A percentile compares a stretch with the other conserved stretches of the same genome.
phyloP scores from a whole-genome alignment of 768 basidiomycete species.

The Pleurotus citrinopileatus region DNA sequence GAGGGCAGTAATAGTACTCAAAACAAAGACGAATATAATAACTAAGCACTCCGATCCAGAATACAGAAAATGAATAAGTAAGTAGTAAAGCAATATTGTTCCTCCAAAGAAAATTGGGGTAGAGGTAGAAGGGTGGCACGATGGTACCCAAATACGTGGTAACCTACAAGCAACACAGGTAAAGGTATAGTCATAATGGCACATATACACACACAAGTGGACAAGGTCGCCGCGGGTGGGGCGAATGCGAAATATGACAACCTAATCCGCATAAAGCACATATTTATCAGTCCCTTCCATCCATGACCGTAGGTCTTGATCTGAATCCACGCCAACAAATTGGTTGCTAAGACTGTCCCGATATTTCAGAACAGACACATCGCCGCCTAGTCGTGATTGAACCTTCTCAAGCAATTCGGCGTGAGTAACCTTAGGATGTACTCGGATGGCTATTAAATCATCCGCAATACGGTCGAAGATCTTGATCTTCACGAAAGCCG shows the following conservation, averaged over 20 bases:
- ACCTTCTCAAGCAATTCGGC: slow-evolving; percentile 90
- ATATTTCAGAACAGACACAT: slow-evolving; percentile 67
- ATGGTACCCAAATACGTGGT: slow-evolving; percentile 4
- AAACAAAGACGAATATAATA: slow-evolving; percentile 5
- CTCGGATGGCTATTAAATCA: slow-evolving; percentile 95
- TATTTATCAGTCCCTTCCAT: slow-evolving; percentile 79
- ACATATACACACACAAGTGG: background rate
- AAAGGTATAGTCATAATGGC: background rate
- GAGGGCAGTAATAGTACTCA: background rate
- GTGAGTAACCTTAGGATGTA: slow-evolving; percentile 88
- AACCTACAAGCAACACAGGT: slow-evolving; percentile 4
- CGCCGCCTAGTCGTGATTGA: slow-evolving; percentile 76
- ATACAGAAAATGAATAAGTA: slow-evolving; percentile 4
- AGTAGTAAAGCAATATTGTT: slow-evolving; percentile 5
- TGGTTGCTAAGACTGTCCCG: slow-evolving; percentile 67
- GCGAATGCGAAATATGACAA: background rate
- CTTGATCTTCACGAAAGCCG: slow-evolving; percentile 97
- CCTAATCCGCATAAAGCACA: slow-evolving; percentile 73
- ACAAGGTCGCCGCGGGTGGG: too few species aligned
- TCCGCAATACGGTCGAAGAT: slow-evolving; percentile 93
- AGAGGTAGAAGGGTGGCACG: too few species aligned
- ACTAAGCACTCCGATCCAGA: background rate
- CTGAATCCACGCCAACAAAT: slow-evolving; percentile 60
- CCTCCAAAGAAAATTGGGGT: background rate
- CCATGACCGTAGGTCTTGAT: slow-evolving; percentile 69